Evolutionary conservation across 768 basidiomycete genomes (phyloP).

Genomic region (Gloeostereum incarnatum): DNA sequence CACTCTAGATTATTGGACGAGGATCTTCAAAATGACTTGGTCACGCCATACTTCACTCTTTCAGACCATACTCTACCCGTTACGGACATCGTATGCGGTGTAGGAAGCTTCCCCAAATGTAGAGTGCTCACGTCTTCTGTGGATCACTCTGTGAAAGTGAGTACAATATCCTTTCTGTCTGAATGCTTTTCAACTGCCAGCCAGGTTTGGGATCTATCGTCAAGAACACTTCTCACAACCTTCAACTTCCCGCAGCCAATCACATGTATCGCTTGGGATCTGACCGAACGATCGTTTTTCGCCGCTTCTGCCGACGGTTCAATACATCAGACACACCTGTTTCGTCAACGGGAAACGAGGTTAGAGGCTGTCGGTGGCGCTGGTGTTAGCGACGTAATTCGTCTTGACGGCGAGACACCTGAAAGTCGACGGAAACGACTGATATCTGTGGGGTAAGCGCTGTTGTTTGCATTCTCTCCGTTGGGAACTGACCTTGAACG

Average conservation of each 20-base stretch:
- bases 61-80: constrained; percentile 91
- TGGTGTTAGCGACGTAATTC: constrained; percentile 61
- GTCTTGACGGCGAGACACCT: constrained; percentile 46
- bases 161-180: constrained; percentile 8
- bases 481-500: constrained; percentile 3
- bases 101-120: constrained; percentile 71
- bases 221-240: constrained; percentile 70
- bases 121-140: constrained; percentile 73
- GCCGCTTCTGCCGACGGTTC: constrained; percentile 70
- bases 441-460: constrained; percentile 60
- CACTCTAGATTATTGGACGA: constrained; percentile 62
- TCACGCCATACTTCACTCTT: constrained; percentile 69
- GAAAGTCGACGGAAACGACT: constrained; percentile 43
- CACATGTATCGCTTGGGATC: constrained; percentile 62
- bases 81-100: constrained; percentile 71
- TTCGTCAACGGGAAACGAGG: constrained; percentile 50
- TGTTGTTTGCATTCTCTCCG: constrained; percentile 4
- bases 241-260: constrained; percentile 82
- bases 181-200: constrained; percentile 8
- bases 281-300: constrained; percentile 84
- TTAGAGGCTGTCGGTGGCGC: constrained; percentile 72
- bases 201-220: constrained; percentile 76
- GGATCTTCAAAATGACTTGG: constrained; percentile 62
- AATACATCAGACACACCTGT: constrained; percentile 75
- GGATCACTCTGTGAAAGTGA: constrained; percentile 89